Evolutionary conservation across 352 stramenopile genomes (phyloP).

Genomic region (Globisporangium spiculum): DNA sequence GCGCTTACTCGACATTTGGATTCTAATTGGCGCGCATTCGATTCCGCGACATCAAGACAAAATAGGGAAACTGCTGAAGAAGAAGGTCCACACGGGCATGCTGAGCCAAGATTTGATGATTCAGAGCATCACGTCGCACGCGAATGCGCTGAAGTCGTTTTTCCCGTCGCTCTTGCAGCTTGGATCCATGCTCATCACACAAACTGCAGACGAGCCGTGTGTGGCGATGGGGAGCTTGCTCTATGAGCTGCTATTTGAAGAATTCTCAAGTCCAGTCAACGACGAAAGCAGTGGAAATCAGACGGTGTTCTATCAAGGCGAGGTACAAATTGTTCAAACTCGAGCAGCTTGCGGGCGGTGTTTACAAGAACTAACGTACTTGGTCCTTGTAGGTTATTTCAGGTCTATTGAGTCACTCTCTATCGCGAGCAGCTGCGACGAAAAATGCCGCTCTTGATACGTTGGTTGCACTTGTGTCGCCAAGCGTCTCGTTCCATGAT

Average conservation of each 20-base stretch:
- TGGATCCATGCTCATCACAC: conserved; percentile 26
- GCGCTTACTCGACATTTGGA: conserved; percentile 49
- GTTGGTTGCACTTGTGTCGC: conserved; percentile 29
- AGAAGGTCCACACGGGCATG: conserved; percentile 26
- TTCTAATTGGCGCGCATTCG: conserved; percentile 39
- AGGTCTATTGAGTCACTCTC: conserved; percentile 29
- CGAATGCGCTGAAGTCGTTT: conserved; percentile 38
- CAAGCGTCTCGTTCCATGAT: conserved; percentile 22
- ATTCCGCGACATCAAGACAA: conserved; percentile 39
- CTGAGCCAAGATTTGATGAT: conserved; percentile 31
- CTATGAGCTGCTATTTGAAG: conserved; percentile 48
- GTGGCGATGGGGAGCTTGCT: conserved; percentile 32
- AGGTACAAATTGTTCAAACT: conserved; percentile 27
- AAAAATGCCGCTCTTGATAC: conserved; percentile 39
- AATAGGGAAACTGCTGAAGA: conserved; percentile 42
- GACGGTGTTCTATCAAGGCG: conserved; percentile 43
- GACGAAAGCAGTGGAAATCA: conserved; percentile 21
- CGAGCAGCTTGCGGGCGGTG: neutral
- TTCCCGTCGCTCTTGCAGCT: conserved; percentile 45
- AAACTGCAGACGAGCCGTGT: conserved; percentile 19
- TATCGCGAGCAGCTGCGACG: conserved; percentile 25
- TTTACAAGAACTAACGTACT: neutral
- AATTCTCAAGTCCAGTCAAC: conserved; percentile 27
- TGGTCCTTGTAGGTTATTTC: conserved; percentile 31
- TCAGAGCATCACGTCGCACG: conserved; percentile 30